These are phyloP conservation scores for Avena eriantha DNA, from an alignment of 176 grass and related monocot species.

Conservation along the genomic window DNA sequence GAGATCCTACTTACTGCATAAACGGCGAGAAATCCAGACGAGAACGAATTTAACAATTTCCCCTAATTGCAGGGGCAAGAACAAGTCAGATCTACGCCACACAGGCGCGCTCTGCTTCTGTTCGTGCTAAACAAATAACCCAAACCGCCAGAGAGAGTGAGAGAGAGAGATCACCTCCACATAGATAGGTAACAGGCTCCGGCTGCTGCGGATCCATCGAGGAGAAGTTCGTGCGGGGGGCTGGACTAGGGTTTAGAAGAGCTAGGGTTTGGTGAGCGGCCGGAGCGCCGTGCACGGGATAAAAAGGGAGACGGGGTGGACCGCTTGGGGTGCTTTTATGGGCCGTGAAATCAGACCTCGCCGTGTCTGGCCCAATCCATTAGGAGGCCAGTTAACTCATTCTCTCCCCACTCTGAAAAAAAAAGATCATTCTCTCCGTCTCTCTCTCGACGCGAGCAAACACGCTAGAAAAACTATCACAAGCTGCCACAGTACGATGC, in stretches of 20 bases:
- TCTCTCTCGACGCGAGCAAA: too few species aligned
- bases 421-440: too few species aligned
- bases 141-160: background rate
- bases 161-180: conserved; percentile 37
- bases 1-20: background rate
- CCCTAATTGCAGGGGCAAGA: background rate
- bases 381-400: background rate
- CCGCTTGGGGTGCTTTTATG: background rate
- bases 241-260: background rate
- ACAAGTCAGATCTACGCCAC: background rate
- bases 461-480: too few species aligned
- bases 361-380: background rate
- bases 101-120: background rate
- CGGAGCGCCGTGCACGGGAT: background rate
- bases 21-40: background rate
- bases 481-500: too few species aligned
- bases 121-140: background rate
- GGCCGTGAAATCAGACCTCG: conserved; percentile 15
- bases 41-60: background rate
- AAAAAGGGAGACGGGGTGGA: background rate
- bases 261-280: background rate
- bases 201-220: conserved; percentile 60
- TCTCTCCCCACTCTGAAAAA: too few species aligned
- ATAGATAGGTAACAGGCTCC: conserved; percentile 58
- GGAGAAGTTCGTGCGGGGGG: background rate